phyloP scores from a whole-genome alignment of 2,329 filamentous ascomycete genomes.

The Xenoacremonium recifei region DNA sequence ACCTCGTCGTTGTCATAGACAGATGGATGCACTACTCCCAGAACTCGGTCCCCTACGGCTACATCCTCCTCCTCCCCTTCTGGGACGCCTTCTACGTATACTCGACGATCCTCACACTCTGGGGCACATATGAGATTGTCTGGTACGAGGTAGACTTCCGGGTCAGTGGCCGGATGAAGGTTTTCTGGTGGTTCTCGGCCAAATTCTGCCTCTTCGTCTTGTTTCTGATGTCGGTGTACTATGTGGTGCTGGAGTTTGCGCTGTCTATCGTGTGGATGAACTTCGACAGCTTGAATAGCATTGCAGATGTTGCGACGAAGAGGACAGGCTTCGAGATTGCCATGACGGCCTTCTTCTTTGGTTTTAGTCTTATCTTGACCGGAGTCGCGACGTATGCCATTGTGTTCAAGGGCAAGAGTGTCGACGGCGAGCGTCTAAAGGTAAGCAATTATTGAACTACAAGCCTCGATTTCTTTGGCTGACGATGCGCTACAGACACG shows the following conservation, averaged over 20 bases:
- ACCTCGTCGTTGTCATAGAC: slow-evolving; percentile 7
- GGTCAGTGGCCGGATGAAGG: background rate
- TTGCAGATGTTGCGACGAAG: slow-evolving; percentile 9
- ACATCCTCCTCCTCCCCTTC: slow-evolving; percentile 10
- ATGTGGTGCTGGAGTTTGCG: slow-evolving; percentile 7
- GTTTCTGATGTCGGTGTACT: slow-evolving; percentile 9
- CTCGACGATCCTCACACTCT: slow-evolving; percentile 9
- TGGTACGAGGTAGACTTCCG: slow-evolving; percentile 3
- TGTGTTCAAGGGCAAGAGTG: background rate
- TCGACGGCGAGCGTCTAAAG: slow-evolving; percentile 4
- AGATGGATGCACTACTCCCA: slow-evolving; percentile 10
- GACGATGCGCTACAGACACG: background rate
- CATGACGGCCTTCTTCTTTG: slow-evolving; percentile 8
- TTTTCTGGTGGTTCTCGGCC: slow-evolving; percentile 4
- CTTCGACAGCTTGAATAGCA: slow-evolving; percentile 10
- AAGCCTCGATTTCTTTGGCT: background rate
- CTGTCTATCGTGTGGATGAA: slow-evolving; percentile 10
- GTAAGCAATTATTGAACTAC: background rate
- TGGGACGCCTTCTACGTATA: slow-evolving; percentile 9
- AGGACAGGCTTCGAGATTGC: slow-evolving; percentile 10
- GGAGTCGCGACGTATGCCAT: slow-evolving; percentile 5
- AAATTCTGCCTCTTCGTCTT: slow-evolving; percentile 9
- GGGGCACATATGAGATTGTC: slow-evolving; percentile 10
- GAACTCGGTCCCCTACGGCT: slow-evolving; percentile 5
- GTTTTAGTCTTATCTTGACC: slow-evolving; percentile 7